Percentiles rank a stretch among this genome's conserved stretches.
Conservation (phyloP, 2,329 filamentous ascomycete genomes). For the Gaeumannomyces tritici region DNA sequence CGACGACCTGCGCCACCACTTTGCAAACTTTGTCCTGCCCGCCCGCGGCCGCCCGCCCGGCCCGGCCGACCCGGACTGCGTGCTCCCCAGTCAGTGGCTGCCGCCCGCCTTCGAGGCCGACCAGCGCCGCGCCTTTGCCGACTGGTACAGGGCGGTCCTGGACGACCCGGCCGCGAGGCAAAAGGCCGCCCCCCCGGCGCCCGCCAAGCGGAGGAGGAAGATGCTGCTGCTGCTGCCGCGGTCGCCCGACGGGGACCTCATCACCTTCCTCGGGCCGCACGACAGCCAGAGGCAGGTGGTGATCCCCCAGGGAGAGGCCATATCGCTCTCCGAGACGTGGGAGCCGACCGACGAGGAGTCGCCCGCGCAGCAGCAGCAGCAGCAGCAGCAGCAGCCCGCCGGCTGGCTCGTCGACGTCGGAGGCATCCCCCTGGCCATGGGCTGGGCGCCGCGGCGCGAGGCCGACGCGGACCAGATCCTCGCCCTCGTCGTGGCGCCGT, state of each 20-base stretch:
- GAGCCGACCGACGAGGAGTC: conserved; percentile 8
- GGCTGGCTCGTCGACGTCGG: conserved; percentile 47
- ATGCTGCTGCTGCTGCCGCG: conserved; percentile 12
- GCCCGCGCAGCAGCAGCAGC: no score
- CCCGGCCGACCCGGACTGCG: conserved; percentile 11
- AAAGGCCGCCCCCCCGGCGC: conserved; percentile 11
- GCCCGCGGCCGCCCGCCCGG: conserved; percentile 14
- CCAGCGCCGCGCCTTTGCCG: conserved; percentile 19
- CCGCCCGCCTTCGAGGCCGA: conserved; percentile 22
- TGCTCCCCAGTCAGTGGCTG: conserved; percentile 30
- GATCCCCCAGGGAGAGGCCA: conserved; percentile 10
- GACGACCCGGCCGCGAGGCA: conserved; percentile 10
- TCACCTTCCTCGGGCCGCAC: conserved; percentile 17
- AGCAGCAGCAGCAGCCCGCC: conserved; percentile 9
- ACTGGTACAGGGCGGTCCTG: conserved; percentile 16
- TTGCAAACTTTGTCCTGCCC: conserved; percentile 30
- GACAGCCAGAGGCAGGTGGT: conserved; percentile 13
- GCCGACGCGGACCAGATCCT: conserved; percentile 17
- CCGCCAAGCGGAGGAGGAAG: conserved; percentile 6
- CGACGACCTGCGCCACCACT: conserved; percentile 29
- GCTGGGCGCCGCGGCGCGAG: conserved; percentile 36
- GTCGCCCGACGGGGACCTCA: conserved; percentile 10
- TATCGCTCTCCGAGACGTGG: conserved; percentile 9
- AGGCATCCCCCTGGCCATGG: conserved; percentile 41
- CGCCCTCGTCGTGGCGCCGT: conserved; percentile 40